Evolutionary conservation across 2,329 filamentous ascomycete species (phyloP), one percentile per base, ranked within the genome.

Genomic region (Neoarthrinium moseri): DNA sequence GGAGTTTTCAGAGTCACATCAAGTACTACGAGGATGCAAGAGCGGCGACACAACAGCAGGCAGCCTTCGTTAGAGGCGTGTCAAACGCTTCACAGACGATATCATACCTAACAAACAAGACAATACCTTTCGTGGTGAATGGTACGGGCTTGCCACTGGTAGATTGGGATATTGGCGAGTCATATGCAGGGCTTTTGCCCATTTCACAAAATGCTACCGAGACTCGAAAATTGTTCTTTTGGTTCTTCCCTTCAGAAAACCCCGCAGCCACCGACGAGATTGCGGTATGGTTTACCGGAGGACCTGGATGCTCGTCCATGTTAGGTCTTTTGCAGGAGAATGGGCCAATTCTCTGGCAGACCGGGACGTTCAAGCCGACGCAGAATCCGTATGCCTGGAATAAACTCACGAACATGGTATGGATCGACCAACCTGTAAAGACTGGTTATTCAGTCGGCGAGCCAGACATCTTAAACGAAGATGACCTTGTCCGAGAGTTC

Each of bases 91-190:
- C n/a, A 13, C 20, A 4, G 8, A 13, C 20, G 17, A 20, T 20
- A 17, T 22, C 22, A 20, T 35, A 20, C 15, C 17, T 35, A 13
- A 35, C 33, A 10, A 35, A 35, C 33, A 35, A 35, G 18, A 35
- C 33, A 6, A 5, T 20, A 20, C 33, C 33, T 12, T 87, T 83
- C 50, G 76, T 73, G 18, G 80, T 88, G 27, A 78, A 89, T 54
- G 81, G 86, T 3, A 75, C 72, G 2, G 71, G 65, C 1, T 78
- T 90, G 38, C 87, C 87, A 0, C 82, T 87, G n/a, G 82, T 90
- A 1, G 60, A 75, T 17, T 90, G 87, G 50, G 85, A 90, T 50
- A 68, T 88, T 27, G 77, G 79, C 43, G 81, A 86, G 62, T 81
- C 77, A 0, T 86, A 85, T 52, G 77, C 82, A n/a, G 83, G 83